Percentiles rank a stretch among this genome's conserved stretches.
phyloP scores from a whole-genome alignment of 495 filamentous ascomycete genomes.

The Chaetomium tenue region DNA sequence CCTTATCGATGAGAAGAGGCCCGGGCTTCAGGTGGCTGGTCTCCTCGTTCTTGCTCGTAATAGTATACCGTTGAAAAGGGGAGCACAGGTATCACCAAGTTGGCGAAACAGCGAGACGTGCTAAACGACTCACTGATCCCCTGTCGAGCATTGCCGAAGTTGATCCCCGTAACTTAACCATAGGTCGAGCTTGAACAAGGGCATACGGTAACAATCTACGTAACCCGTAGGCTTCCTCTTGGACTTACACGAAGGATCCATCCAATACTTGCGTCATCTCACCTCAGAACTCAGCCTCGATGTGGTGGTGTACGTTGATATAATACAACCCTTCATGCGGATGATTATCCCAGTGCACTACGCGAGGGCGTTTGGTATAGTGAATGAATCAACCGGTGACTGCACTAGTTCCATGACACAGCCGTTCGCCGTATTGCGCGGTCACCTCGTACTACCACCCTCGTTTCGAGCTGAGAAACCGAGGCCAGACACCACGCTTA shows the following conservation, averaged over 20 bases:
- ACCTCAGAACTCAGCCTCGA: not conserved
- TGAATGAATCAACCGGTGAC: not conserved
- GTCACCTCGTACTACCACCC: not conserved
- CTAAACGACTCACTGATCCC: no score
- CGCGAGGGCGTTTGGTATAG: not conserved
- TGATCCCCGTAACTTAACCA: no score
- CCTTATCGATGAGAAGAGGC: no score
- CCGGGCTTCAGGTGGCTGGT: no score
- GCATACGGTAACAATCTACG: no score
- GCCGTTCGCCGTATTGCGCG: not conserved
- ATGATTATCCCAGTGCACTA: not conserved
- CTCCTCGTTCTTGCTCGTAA: no score
- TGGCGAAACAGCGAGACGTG: no score
- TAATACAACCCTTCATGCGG: not conserved
- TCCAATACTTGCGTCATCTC: not conserved
- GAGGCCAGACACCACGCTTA: not conserved
- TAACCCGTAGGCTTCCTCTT: no score
- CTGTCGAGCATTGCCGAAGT: no score
- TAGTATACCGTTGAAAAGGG: no score
- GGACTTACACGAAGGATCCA: not conserved
- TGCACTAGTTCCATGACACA: not conserved
- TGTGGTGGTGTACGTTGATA: not conserved
- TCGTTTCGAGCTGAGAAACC: not conserved
- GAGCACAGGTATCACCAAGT: no score
- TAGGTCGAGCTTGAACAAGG: no score